Conservation (phyloP, 495 filamentous ascomycete genomes). For the Bacidia gigantensis region DNA sequence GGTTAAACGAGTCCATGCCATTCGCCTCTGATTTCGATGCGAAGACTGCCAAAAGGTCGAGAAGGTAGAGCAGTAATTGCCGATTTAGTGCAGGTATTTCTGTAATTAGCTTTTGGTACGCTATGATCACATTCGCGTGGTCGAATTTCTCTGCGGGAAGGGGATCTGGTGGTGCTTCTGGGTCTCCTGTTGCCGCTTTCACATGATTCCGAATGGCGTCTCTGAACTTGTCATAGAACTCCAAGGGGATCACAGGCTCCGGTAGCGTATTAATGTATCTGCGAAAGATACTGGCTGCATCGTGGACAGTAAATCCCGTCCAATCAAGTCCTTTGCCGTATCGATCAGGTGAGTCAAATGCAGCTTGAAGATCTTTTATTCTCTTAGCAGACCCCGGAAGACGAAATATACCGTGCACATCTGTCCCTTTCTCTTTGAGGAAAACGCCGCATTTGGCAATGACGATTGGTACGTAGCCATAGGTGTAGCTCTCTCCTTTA, state of each 20-base stretch:
- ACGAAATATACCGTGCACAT: constrained; percentile 94
- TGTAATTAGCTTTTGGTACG: constrained; percentile 81
- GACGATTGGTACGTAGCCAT: constrained; percentile 97
- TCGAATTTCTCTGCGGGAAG: constrained; percentile 52
- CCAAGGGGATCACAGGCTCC: constrained; percentile 89
- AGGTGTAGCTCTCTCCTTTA: constrained; percentile 87
- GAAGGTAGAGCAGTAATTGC: constrained; percentile 88
- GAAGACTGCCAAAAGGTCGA: constrained; percentile 96
- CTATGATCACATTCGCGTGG: constrained; percentile 56
- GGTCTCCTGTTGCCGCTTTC: constrained; percentile 52
- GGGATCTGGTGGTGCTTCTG: constrained; percentile 30
- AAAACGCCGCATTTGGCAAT: constrained; percentile 98
- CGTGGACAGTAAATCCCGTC: constrained; percentile 96
- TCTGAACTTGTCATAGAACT: constrained; percentile 84
- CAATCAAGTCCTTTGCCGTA: constrained; percentile 96
- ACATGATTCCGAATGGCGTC: constrained; percentile 71
- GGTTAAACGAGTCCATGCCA: constrained; percentile 85
- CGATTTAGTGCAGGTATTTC: constrained; percentile 88
- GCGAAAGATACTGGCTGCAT: constrained; percentile 92
- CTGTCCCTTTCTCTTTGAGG: constrained; percentile 98
- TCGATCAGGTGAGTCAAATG: constrained; percentile 88
- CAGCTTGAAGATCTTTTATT: constrained; percentile 85
- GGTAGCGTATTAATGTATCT: constrained; percentile 88
- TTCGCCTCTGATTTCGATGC: constrained; percentile 95
- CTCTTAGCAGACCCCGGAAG: constrained; percentile 92